Percentiles rank a stretch among this genome's conserved stretches.
Conservation (phyloP, 495 filamentous ascomycete genomes). For the Aspergillus baeticus region DNA sequence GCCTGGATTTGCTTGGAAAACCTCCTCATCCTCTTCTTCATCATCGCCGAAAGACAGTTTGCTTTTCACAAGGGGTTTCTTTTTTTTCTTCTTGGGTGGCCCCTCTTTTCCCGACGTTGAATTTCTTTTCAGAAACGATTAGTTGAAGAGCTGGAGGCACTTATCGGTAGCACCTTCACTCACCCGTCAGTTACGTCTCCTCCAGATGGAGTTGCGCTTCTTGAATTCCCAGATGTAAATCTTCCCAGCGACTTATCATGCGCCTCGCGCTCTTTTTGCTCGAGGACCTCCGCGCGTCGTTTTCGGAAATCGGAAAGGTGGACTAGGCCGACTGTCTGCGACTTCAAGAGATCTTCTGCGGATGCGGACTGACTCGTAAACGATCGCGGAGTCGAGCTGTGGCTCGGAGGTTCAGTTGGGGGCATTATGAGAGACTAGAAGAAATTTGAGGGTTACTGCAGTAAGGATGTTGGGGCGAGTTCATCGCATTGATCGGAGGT, state of each 20-base stretch:
- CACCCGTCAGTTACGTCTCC: slow-evolving; percentile 55
- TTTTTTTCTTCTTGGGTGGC: slow-evolving; percentile 63
- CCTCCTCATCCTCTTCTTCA: slow-evolving; percentile 54
- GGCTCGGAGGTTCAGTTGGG: slow-evolving; percentile 36
- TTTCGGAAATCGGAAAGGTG: slow-evolving; percentile 94
- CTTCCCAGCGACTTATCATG: slow-evolving; percentile 58
- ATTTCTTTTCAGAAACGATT: slow-evolving; percentile 41
- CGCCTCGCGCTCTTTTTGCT: slow-evolving; percentile 84
- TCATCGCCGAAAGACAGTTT: slow-evolving; percentile 69
- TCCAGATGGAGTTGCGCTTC: slow-evolving; percentile 51
- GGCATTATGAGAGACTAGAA: slow-evolving; percentile 25
- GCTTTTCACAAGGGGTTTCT: slow-evolving; percentile 58
- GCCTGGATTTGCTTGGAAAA: not conserved
- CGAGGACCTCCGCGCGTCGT: slow-evolving; percentile 88
- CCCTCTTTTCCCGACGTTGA: slow-evolving; percentile 41
- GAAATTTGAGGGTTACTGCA: not conserved
- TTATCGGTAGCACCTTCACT: slow-evolving; percentile 31
- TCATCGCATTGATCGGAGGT: not conserved
- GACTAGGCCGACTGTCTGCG: slow-evolving; percentile 90
- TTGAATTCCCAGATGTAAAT: slow-evolving; percentile 47
- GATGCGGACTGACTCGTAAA: slow-evolving; percentile 81
- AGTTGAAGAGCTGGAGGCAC: slow-evolving; percentile 22
- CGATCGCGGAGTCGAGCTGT: slow-evolving; percentile 42
- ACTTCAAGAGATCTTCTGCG: slow-evolving; percentile 86
- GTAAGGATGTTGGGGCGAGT: not conserved